Evolutionary conservation across 305 asterid species (phyloP).

Genomic region (Fraxinus xanthoxyloides): DNA sequence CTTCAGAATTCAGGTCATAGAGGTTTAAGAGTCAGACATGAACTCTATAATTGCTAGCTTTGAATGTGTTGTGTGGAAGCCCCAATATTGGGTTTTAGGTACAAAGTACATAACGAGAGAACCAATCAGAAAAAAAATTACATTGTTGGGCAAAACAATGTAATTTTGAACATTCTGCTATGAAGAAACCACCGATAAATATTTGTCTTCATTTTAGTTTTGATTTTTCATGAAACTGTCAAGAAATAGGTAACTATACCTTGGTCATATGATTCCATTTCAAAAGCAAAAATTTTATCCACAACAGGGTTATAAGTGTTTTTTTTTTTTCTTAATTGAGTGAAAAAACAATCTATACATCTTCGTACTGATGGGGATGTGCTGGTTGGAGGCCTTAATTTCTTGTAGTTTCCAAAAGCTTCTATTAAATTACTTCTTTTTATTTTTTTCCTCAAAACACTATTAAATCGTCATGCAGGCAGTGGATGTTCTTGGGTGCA

Average conservation of each 20-base stretch:
- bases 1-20: neutral
- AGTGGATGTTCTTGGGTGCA: slow-evolving; percentile 60
- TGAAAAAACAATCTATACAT: neutral
- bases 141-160: neutral
- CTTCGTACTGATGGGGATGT: neutral
- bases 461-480: slow-evolving; percentile 40
- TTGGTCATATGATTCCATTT: neutral
- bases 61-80: neutral
- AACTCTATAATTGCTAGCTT: neutral
- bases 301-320: neutral
- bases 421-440: neutral
- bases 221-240: neutral
- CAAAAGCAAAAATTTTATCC: neutral
- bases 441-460: neutral
- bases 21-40: neutral
- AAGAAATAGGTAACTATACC: neutral
- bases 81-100: neutral
- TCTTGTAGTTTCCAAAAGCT: neutral
- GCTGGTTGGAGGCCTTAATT: neutral
- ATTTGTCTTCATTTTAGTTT: neutral
- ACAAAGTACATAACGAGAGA: neutral
- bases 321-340: neutral
- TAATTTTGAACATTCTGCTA: neutral
- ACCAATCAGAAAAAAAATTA: neutral
- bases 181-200: neutral